These are phyloP conservation scores for Cystobasidium onofrii DNA, from an alignment of 768 basidiomycete species.

Conservation along the genomic window DNA sequence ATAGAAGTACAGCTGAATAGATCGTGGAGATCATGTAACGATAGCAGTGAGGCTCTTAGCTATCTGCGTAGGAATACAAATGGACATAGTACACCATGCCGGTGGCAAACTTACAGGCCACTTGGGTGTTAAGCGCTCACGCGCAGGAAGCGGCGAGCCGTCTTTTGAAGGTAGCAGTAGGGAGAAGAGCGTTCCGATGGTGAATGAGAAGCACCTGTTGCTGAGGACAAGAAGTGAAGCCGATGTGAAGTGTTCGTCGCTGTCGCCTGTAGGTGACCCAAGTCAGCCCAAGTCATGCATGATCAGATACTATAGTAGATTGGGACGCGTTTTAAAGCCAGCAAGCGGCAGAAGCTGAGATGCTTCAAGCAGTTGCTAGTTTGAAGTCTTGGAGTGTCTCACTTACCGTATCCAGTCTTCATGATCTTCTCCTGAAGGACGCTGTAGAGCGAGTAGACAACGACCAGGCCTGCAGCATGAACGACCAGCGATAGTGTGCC, in stretches of 20 bases:
- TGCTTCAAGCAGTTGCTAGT: not conserved
- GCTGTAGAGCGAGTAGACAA: slow-evolving; percentile 37
- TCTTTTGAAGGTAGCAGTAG: slow-evolving; percentile 20
- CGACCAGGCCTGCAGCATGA: slow-evolving; percentile 34
- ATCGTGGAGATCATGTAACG: too few species aligned
- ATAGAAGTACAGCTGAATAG: slow-evolving; percentile 27
- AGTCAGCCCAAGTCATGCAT: not conserved
- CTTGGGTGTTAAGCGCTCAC: not conserved
- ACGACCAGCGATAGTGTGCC: slow-evolving; percentile 21
- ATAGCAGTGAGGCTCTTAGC: too few species aligned
- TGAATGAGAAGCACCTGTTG: slow-evolving; percentile 38
- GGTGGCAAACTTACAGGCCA: not conserved
- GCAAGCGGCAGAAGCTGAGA: not conserved
- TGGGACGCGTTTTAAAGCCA: not conserved
- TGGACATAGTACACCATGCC: too few species aligned
- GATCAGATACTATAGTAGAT: not conserved
- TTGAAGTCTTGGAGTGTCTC: not conserved
- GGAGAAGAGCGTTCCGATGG: slow-evolving; percentile 34
- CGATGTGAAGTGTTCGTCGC: slow-evolving; percentile 38
- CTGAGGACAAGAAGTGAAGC: slow-evolving; percentile 38
- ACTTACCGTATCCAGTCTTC: slow-evolving; percentile 38
- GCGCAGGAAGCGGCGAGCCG: not conserved
- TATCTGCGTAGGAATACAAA: too few species aligned
- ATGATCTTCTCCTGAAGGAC: slow-evolving; percentile 41
- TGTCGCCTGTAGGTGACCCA: slow-evolving; percentile 10